phyloP scores from a whole-genome alignment of 1,284 basidiomycete species.

The Cerioporus squamosus region DNA sequence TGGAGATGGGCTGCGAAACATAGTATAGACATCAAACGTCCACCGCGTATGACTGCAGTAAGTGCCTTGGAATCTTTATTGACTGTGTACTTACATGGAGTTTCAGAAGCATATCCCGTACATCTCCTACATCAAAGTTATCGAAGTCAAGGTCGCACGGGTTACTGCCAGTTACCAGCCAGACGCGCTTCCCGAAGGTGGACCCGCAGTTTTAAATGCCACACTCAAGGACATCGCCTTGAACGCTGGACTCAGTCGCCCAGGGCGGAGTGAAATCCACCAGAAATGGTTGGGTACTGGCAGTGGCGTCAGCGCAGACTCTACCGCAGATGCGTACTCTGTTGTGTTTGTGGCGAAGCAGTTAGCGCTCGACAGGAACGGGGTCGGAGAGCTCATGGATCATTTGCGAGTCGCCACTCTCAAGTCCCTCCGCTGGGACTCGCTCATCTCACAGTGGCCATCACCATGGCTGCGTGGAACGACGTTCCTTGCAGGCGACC shows the following conservation, averaged over 20 bases:
- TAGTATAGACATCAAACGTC: conserved; percentile 19
- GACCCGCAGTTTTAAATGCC: conserved; percentile 42
- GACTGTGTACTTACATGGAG: background rate
- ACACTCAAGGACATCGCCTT: conserved; percentile 44
- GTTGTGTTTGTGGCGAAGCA: conserved; percentile 47
- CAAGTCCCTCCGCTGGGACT: conserved; percentile 45
- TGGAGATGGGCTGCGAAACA: conserved; percentile 26
- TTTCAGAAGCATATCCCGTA: conserved; percentile 23
- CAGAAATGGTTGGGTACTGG: conserved; percentile 54
- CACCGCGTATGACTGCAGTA: background rate
- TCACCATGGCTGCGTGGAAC: conserved; percentile 52
- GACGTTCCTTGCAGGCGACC: conserved; percentile 58
- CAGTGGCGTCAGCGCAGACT: conserved; percentile 35
- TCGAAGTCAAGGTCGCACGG: conserved; percentile 31
- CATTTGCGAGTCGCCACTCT: conserved; percentile 50
- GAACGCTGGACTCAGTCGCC: conserved; percentile 50
- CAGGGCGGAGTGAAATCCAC: conserved; percentile 49
- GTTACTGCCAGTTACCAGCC: conserved; percentile 29
- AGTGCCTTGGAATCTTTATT: background rate
- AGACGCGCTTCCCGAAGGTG: conserved; percentile 8
- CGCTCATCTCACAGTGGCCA: conserved; percentile 64
- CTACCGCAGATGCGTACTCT: conserved; percentile 53
- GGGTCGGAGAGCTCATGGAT: conserved; percentile 30
- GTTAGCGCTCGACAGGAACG: conserved; percentile 36
- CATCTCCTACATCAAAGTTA: conserved; percentile 33